phyloP scores from a whole-genome alignment of 441 rosid species.

The Euphorbia corollata region DNA sequence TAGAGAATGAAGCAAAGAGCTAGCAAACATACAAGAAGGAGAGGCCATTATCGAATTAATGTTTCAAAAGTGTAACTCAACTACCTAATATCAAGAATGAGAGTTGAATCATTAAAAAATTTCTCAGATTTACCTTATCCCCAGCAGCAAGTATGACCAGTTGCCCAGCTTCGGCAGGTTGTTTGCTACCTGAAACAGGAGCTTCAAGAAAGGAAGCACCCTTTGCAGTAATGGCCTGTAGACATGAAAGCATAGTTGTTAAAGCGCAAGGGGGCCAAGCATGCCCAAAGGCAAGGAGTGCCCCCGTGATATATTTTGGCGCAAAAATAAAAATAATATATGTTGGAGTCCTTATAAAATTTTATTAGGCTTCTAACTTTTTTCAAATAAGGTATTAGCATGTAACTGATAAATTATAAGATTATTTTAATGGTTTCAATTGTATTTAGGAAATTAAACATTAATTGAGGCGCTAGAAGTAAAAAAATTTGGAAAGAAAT shows the following conservation, averaged over 20 bases:
- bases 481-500: no score
- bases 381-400: no score
- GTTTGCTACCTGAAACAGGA: slow-evolving; percentile 93
- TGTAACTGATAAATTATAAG: no score
- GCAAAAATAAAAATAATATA: no score
- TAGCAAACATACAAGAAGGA: background rate
- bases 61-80: background rate
- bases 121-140: slow-evolving; percentile 50
- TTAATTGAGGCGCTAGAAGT: no score
- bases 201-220: slow-evolving; percentile 85
- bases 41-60: background rate
- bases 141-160: slow-evolving; percentile 91
- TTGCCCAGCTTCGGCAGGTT: slow-evolving; percentile 96
- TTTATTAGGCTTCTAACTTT: no score
- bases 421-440: no score
- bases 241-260: slow-evolving; percentile 12
- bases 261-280: no score
- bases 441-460: no score
- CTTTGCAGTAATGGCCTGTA: slow-evolving; percentile 66
- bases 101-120: slow-evolving; percentile 9
- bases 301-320: no score
- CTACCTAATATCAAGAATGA: background rate
- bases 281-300: no score
- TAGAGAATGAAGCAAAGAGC: slow-evolving; percentile 1
- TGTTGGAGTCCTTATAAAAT: no score